Conservation (phyloP, 2,329 filamentous ascomycete genomes). For the Talaromyces sp. region DNA sequence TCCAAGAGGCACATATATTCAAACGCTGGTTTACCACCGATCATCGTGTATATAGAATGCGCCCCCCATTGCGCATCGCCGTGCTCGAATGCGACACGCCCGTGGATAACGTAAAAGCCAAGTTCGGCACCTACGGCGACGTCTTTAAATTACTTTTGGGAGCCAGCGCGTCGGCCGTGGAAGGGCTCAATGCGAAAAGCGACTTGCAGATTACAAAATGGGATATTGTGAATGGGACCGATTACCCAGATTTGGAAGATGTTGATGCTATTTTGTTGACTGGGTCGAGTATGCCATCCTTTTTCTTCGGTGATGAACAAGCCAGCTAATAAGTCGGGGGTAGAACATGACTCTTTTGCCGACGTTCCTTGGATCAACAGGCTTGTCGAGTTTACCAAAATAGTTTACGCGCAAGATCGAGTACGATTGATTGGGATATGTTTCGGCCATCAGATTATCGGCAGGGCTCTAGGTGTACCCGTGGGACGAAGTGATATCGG, state of each 20-base stretch:
- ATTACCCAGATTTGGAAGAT: slow-evolving; percentile 70
- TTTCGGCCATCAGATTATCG: slow-evolving; percentile 85
- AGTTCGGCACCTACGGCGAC: slow-evolving; percentile 71
- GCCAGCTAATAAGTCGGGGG: not conserved
- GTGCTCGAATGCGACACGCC: slow-evolving; percentile 87
- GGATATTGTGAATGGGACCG: slow-evolving; percentile 66
- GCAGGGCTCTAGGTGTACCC: slow-evolving; percentile 65
- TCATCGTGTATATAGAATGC: slow-evolving; percentile 28
- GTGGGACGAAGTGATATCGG: slow-evolving; percentile 67
- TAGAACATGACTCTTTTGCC: slow-evolving; percentile 72
- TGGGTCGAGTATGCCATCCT: slow-evolving; percentile 57
- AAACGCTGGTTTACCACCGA: not conserved
- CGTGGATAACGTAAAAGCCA: slow-evolving; percentile 59
- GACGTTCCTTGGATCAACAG: slow-evolving; percentile 72
- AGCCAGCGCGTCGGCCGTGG: slow-evolving; percentile 52
- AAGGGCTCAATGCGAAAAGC: slow-evolving; percentile 28
- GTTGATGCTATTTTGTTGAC: slow-evolving; percentile 82
- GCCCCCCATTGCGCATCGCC: slow-evolving; percentile 67
- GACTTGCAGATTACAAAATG: slow-evolving; percentile 62
- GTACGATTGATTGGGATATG: slow-evolving; percentile 77
- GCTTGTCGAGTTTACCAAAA: slow-evolving; percentile 66
- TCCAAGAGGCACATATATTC: not conserved
- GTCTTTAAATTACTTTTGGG: slow-evolving; percentile 64
- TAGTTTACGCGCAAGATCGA: slow-evolving; percentile 59
- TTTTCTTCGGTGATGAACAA: not conserved